Evolutionary conservation across 2,329 filamentous ascomycete species (phyloP).

Genomic region (Xylariaceae sp.): DNA sequence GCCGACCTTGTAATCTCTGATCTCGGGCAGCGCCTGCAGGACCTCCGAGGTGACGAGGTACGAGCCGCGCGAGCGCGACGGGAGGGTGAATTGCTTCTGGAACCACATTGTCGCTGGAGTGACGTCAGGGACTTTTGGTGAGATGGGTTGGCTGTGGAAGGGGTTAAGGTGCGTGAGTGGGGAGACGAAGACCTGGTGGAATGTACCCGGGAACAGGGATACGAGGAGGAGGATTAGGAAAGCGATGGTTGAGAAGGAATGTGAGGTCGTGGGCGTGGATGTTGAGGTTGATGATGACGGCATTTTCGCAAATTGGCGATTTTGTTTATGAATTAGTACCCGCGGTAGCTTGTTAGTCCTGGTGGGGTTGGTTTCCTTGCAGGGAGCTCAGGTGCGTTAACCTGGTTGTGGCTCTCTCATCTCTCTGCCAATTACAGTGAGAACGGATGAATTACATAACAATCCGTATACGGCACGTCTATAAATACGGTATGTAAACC

Average conservation of each 20-base stretch:
- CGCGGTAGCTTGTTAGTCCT: slow-evolving; percentile 7
- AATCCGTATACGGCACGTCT: no score
- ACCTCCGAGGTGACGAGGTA: slow-evolving; percentile 86
- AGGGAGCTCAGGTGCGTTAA: not conserved
- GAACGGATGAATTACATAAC: no score
- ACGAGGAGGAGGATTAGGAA: slow-evolving; percentile 46
- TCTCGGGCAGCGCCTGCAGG: slow-evolving; percentile 66
- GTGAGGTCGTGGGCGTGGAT: slow-evolving; percentile 34
- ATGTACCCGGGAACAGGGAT: slow-evolving; percentile 48
- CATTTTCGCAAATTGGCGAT: slow-evolving; percentile 30
- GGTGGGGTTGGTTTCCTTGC: slow-evolving; percentile 25
- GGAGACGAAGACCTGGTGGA: slow-evolving; percentile 48
- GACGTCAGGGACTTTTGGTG: slow-evolving; percentile 4
- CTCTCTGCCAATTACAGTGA: no score
- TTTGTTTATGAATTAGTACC: not conserved
- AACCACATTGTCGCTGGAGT: slow-evolving; percentile 59
- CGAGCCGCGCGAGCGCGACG: slow-evolving; percentile 69
- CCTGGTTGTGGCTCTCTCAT: no score
- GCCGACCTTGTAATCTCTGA: slow-evolving; percentile 77
- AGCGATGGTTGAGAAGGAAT: slow-evolving; percentile 39
- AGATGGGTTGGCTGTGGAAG: slow-evolving; percentile 13
- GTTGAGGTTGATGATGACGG: slow-evolving; percentile 35
- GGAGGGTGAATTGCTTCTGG: slow-evolving; percentile 80
- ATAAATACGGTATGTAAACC: no score
- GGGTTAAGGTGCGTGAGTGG: slow-evolving; percentile 39